phyloP scores from a whole-genome alignment of 108 stramenopile genomes.

The Cyclotella kingstonii region DNA sequence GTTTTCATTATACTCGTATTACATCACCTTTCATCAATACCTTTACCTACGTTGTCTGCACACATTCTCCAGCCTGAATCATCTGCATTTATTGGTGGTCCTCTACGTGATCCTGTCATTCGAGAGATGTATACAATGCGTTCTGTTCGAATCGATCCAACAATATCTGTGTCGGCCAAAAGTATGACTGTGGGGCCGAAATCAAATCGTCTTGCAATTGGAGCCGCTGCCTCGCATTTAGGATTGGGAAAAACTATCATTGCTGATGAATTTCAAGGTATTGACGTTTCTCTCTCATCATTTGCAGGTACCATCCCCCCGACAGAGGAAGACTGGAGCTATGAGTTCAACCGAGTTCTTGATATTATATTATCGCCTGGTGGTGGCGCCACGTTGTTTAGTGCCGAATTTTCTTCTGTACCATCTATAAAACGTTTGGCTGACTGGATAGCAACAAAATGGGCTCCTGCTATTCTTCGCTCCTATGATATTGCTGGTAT shows the following conservation, averaged over 20 bases:
- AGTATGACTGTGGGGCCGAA: constrained; percentile 43
- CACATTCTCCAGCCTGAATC: constrained; percentile 51
- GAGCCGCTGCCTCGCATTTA: constrained; percentile 60
- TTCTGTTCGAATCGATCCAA: constrained; percentile 70
- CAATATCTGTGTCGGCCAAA: constrained; percentile 55
- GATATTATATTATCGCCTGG: constrained; percentile 16
- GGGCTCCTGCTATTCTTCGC: constrained; percentile 78
- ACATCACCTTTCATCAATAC: not conserved
- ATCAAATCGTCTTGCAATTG: constrained; percentile 64
- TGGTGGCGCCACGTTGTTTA: constrained; percentile 51
- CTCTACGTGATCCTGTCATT: constrained; percentile 55
- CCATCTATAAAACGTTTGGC: constrained; percentile 61
- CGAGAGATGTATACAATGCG: constrained; percentile 78
- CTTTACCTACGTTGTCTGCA: not conserved
- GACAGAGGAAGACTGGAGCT: constrained; percentile 57
- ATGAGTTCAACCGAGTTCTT: constrained; percentile 58
- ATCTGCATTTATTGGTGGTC: constrained; percentile 74
- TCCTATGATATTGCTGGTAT: constrained; percentile 84
- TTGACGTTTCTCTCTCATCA: constrained; percentile 63
- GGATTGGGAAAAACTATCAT: constrained; percentile 29
- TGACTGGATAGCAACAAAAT: constrained; percentile 81
- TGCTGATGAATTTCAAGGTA: constrained; percentile 1
- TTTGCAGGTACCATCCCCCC: constrained; percentile 50
- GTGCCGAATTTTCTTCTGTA: constrained; percentile 55
- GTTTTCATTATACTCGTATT: not conserved